Conservation (phyloP, 345 rosid genomes). For the Salix purpurea region DNA sequence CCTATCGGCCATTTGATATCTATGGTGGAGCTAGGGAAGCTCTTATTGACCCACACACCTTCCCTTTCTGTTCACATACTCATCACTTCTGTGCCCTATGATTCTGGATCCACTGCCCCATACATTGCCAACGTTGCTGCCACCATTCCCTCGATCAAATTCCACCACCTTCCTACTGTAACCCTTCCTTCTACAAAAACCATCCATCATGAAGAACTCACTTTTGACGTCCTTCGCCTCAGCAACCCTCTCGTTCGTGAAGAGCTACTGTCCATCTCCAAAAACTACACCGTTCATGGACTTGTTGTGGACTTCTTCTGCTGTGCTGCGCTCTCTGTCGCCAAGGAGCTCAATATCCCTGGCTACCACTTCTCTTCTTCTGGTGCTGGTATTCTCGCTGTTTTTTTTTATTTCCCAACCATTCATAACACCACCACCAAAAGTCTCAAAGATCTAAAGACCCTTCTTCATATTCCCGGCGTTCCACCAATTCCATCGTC, state of each 20-base stretch:
- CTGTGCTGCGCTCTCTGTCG: constrained; percentile 3
- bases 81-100: constrained; percentile 39
- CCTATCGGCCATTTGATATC: constrained; percentile 64
- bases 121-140: constrained; percentile 18
- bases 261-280: constrained; percentile 11
- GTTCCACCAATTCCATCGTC: constrained; percentile 20
- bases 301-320: constrained; percentile 29
- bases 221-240: constrained; percentile 9
- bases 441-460: constrained; percentile 16
- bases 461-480: constrained; percentile 25
- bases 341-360: constrained; percentile 21
- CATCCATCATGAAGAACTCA: constrained; percentile 9
- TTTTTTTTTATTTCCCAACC: constrained; percentile 11
- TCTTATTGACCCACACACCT: constrained; percentile 40
- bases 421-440: not conserved
- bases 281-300: constrained; percentile 7
- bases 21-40: constrained; percentile 67
- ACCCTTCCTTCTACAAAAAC: not conserved
- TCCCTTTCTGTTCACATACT: constrained; percentile 52
- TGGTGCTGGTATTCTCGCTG: constrained; percentile 5
- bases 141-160: constrained; percentile 13
- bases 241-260: constrained; percentile 22
- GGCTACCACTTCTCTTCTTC: constrained; percentile 17
- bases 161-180: constrained; percentile 31
- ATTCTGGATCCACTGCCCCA: constrained; percentile 34